A percentile compares a stretch with the other conserved stretches of the same genome.
Conservation (phyloP, 2,329 filamentous ascomycete genomes). For the Penicillium sp. region DNA sequence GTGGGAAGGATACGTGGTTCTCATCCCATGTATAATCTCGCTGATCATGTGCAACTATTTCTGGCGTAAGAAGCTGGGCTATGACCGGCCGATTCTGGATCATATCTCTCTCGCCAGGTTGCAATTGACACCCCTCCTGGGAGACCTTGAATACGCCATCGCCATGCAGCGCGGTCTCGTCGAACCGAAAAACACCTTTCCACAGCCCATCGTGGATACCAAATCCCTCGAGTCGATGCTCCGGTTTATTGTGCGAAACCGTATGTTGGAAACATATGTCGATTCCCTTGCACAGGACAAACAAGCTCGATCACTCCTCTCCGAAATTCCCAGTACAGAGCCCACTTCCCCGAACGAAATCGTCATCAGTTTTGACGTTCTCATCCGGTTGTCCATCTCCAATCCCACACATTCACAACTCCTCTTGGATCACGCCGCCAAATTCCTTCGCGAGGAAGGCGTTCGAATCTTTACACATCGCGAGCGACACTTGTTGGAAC, state of each 20-base stretch:
- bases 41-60: slow-evolving; percentile 51
- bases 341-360: slow-evolving; percentile 2
- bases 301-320: slow-evolving; percentile 7
- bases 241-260: slow-evolving; percentile 24
- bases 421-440: slow-evolving; percentile 11
- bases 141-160: slow-evolving; percentile 30
- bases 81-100: slow-evolving; percentile 39
- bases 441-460: slow-evolving; percentile 16
- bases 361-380: slow-evolving; percentile 12
- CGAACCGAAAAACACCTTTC: slow-evolving; percentile 4
- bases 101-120: slow-evolving; percentile 5
- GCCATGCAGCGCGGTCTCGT: slow-evolving; percentile 19
- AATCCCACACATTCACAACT: not conserved
- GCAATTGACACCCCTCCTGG: slow-evolving; percentile 23
- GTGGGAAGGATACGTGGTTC: slow-evolving; percentile 56
- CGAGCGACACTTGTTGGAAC: slow-evolving; percentile 24
- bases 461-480: slow-evolving; percentile 21
- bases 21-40: slow-evolving; percentile 52
- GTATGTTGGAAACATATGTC: slow-evolving; percentile 30
- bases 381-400: slow-evolving; percentile 8
- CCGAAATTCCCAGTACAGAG: not conserved
- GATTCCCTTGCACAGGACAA: slow-evolving; percentile 25
- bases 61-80: slow-evolving; percentile 51
- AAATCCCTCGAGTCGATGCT: slow-evolving; percentile 24
- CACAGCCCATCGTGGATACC: slow-evolving; percentile 5